Percentiles rank a stretch among this genome's conserved stretches.
Conservation (phyloP, 2,329 filamentous ascomycete genomes). For the Nigrospora osmanthi region DNA sequence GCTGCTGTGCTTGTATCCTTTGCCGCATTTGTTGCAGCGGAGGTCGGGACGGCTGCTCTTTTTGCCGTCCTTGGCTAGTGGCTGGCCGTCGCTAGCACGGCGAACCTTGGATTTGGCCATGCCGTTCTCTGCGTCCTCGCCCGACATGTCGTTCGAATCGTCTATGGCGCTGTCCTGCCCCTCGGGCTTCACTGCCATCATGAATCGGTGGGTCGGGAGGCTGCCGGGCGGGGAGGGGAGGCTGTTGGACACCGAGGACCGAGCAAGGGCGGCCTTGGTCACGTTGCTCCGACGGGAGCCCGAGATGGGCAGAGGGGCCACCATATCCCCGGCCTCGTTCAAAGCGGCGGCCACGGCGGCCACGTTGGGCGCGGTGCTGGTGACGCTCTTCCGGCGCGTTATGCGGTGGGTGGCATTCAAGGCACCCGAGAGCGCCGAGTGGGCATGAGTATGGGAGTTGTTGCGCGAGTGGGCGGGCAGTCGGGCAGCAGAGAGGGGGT, state of each 20-base stretch:
- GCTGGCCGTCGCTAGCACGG: slow-evolving; percentile 79
- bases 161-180: slow-evolving; percentile 58
- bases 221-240: slow-evolving; percentile 61
- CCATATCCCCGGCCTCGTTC: slow-evolving; percentile 55
- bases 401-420: slow-evolving; percentile 79
- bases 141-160: slow-evolving; percentile 52
- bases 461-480: slow-evolving; percentile 58
- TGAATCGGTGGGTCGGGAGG: slow-evolving; percentile 51
- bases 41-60: slow-evolving; percentile 78
- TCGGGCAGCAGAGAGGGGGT: slow-evolving; percentile 50
- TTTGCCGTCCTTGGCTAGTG: slow-evolving; percentile 70
- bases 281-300: slow-evolving; percentile 58
- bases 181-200: slow-evolving; percentile 39
- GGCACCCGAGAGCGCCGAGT: slow-evolving; percentile 70
- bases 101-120: slow-evolving; percentile 42
- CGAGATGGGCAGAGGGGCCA: slow-evolving; percentile 48
- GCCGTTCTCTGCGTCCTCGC: slow-evolving; percentile 42
- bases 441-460: slow-evolving; percentile 74
- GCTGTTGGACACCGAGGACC: slow-evolving; percentile 44
- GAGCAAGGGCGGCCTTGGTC: slow-evolving; percentile 51
- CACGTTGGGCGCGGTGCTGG: slow-evolving; percentile 63
- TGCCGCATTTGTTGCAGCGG: slow-evolving; percentile 95
- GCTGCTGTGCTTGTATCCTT: slow-evolving; percentile 99
- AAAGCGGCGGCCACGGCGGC: slow-evolving; percentile 68
- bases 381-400: slow-evolving; percentile 89